Evolutionary conservation across 345 rosid species (phyloP).

Genomic region (Gossypium rotundifolium): DNA sequence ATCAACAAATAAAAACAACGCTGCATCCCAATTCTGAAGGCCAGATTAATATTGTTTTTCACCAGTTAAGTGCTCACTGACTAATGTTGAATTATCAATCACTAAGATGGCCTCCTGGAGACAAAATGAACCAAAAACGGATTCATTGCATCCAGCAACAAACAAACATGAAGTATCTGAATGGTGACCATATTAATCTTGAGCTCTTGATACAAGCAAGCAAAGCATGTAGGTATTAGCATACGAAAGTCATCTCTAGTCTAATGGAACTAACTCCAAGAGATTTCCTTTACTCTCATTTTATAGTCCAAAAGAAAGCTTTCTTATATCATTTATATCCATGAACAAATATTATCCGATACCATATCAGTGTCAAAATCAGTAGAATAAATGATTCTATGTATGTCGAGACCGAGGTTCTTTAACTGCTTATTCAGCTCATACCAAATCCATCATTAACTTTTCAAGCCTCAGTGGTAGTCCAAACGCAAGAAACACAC

Average conservation of each 20-base stretch:
- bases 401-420: background rate
- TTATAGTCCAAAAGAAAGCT: background rate
- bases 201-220: too few species aligned
- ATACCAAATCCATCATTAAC: background rate
- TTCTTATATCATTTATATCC: background rate
- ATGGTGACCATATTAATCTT: background rate
- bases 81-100: too few species aligned
- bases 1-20: too few species aligned
- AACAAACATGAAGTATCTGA: background rate
- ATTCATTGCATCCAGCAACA: background rate
- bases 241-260: background rate
- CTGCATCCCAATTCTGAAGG: background rate
- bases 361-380: background rate
- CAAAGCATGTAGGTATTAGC: background rate
- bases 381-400: background rate
- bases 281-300: too few species aligned
- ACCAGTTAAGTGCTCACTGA: too few species aligned
- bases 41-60: too few species aligned
- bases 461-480: background rate
- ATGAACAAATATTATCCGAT: background rate
- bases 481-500: constrained; percentile 5
- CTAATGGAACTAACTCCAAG: background rate
- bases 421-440: background rate
- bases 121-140: background rate
- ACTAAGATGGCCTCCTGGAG: too few species aligned